Evolutionary conservation across 306 rosid species (phyloP), one percentile per base, ranked within the genome.

Genomic region (Herpetospermum pedunculosum): DNA sequence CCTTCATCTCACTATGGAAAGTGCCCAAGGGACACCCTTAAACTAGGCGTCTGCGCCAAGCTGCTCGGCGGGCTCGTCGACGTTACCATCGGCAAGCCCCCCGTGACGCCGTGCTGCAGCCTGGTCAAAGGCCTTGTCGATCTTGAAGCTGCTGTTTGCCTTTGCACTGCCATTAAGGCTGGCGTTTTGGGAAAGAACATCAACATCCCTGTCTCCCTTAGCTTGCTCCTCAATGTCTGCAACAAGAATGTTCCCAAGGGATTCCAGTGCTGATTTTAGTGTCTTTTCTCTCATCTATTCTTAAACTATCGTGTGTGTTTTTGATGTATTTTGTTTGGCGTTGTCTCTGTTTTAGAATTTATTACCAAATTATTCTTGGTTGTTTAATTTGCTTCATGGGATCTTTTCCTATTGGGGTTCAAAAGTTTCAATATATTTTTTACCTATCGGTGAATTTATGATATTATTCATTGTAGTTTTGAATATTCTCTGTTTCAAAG

Each of bases 91-190:
- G 89, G 95, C 18, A 44, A 43, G 8, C 90, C 92, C 40, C 89
- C 95, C 2, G 85, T 80, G 9, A 9, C 75, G 3, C 92, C 92
- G 6, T 91, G 97, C 72, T 91, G 97, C 81, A 0, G 78, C 30
- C 87, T 91, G 29, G 19, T 91, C 29, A 18, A 89, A 10, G 96
- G 97, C 4, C 96, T 91, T 21, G 88, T 59, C 30, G 88, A 89
- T 37, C 81, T 89, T 8, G 96, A 89, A 28, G 92, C 92, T 15
- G 96, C 92, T 2, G 75, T 80, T 6, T 91, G 97, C 79, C 91
- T 91, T 11, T 91, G 96, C 85, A 91, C 96, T 72, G 97, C 85
- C 55, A 79, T 89, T 26, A 89, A 1, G 16, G 96, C 92, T 13
- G 83, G 76, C 76, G 83, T 89, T 75, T 70, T 91, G 58, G 96